Evolutionary conservation across 805 yeast genomes (phyloP), one percentile per base, ranked within the genome.

Genomic region (Pachysolen tannophilus): DNA sequence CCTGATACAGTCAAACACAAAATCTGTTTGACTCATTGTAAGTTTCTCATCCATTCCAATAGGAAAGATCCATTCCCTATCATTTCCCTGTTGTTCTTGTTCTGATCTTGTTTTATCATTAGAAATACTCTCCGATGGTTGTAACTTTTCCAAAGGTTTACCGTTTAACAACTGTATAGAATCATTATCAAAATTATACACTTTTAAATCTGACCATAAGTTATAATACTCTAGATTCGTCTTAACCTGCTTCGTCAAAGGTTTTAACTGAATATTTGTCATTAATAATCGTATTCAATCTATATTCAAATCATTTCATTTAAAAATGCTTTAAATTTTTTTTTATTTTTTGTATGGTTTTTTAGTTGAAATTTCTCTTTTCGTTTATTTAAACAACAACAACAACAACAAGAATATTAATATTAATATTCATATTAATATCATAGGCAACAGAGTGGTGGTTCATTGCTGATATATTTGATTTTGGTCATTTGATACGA

Each of bases 51-150:
- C 39, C 34, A 52, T 44, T 17, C 38, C 30, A 6, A 52, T 44
- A 0, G 78, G 72, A 2, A 66, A 43, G 1, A 74, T 65, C 69
- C 69, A 66, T 41, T 65, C 67, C 18, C 20, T 31, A n/a, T n/a
- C 27, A 34, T 43, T 3, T 33, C 20, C 6, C 36, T 44, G 7
- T 18, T 23, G 38, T 53, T 60, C 8, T 25, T 29, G 18, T 58
- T 53, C 25, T 50, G 52, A 15, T 16, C 41, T 34, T 11, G 9
- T 20, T 7, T 45, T 43, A 20, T 35, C 26, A 9, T 42, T 20
- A 8, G 33, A 14, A 24, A 26, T 34, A 8, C 35, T n/a, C n/a
- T n/a, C n/a, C n/a, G n/a, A n/a, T n/a, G n/a, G n/a, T 16, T 31
- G 11, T 16, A 18, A 23, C 16, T 25, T 18, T 4, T 42, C 35